phyloP scores from a whole-genome alignment of 73 alveolate species.

The Paramecium sexaurelia region DNA sequence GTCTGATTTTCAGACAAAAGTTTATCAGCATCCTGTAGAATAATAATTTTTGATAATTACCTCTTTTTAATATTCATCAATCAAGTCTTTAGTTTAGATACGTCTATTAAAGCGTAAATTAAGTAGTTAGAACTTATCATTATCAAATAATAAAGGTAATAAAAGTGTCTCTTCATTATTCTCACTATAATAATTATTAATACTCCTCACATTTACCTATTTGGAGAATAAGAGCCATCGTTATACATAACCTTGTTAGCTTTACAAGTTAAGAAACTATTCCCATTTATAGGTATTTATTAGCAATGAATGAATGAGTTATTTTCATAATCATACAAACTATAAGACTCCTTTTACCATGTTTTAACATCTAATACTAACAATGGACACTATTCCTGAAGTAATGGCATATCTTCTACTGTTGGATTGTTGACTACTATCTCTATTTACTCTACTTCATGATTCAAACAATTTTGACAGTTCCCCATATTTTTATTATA shows the following conservation, averaged over 20 bases:
- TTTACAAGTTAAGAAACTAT: background rate
- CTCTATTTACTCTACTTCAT: background rate
- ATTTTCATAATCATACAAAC: background rate
- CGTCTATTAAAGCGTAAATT: background rate
- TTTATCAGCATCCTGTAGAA: background rate
- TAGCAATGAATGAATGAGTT: background rate
- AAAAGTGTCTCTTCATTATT: background rate
- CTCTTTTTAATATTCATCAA: background rate
- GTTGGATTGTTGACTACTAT: background rate
- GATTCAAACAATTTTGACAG: conserved; percentile 5
- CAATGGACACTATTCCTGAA: background rate
- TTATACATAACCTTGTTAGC: background rate
- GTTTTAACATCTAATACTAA: background rate
- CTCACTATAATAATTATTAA: background rate
- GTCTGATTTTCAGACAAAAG: background rate
- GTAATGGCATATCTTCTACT: background rate
- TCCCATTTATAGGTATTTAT: background rate
- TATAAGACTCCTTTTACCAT: background rate
- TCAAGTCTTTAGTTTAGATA: background rate
- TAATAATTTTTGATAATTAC: background rate
- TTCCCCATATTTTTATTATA: conserved; percentile 1
- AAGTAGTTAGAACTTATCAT: background rate
- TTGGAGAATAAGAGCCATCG: background rate
- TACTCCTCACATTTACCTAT: background rate
- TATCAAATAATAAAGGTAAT: background rate